These are phyloP conservation scores for Physcia stellaris DNA, from an alignment of 495 filamentous ascomycete genomes.

Conservation along the genomic window DNA sequence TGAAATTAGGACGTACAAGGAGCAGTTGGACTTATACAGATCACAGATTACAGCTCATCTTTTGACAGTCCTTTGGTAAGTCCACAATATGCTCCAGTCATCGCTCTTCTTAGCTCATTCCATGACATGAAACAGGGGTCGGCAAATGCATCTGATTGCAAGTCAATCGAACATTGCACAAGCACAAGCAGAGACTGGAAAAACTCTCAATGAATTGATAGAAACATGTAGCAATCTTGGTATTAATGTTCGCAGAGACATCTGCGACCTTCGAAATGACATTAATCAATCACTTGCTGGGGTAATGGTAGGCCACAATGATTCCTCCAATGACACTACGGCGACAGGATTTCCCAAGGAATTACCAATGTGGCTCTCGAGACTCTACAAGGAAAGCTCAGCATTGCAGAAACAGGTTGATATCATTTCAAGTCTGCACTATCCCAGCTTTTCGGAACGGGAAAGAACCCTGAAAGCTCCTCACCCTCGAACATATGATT, in stretches of 20 bases:
- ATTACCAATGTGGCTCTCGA: neutral
- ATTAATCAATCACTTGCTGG: too few relatives aligned
- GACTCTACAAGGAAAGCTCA: slow-evolving; percentile 6
- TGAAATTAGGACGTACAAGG: slow-evolving; percentile 9
- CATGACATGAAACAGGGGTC: neutral
- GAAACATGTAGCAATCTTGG: neutral
- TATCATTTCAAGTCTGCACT: slow-evolving; percentile 12
- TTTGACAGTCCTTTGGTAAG: slow-evolving; percentile 12
- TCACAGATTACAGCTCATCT: slow-evolving; percentile 10
- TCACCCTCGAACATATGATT: slow-evolving; percentile 16
- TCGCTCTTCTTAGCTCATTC: too few relatives aligned
- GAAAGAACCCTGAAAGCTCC: slow-evolving; percentile 11
- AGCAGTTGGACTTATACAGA: slow-evolving; percentile 10
- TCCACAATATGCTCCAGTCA: too few relatives aligned
- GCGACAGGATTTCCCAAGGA: too few relatives aligned
- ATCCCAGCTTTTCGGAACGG: slow-evolving; percentile 12
- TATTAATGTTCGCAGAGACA: neutral
- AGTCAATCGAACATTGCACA: neutral
- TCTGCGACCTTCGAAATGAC: too few relatives aligned
- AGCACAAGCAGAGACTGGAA: neutral
- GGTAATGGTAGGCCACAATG: too few relatives aligned
- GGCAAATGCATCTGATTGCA: neutral
- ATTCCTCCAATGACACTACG: too few relatives aligned
- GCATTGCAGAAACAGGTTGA: slow-evolving; percentile 5
- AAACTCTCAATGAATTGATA: neutral